These are phyloP conservation scores for Ganoderma meredithae DNA, from an alignment of 1,284 basidiomycete species.

Conservation along the genomic window DNA sequence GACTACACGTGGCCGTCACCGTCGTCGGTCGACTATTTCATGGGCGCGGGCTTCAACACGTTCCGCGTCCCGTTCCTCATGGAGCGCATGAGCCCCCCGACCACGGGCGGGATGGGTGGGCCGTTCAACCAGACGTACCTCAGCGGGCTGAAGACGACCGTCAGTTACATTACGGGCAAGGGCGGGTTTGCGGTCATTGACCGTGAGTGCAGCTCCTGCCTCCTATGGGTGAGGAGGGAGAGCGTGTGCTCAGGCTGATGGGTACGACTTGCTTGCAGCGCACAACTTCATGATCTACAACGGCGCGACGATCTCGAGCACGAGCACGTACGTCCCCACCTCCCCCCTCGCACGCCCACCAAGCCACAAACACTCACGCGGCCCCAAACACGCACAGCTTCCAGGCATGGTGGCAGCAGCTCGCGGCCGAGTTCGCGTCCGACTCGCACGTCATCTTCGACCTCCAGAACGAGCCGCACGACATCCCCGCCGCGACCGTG, in stretches of 20 bases:
- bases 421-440: slow-evolving; percentile 59
- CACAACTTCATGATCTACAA: slow-evolving; percentile 72
- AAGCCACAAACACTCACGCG: too few relatives aligned
- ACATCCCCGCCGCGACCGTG: slow-evolving; percentile 55
- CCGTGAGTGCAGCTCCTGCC: too few relatives aligned
- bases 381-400: slow-evolving; percentile 46
- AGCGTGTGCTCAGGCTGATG: too few relatives aligned
- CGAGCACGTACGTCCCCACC: slow-evolving; percentile 51
- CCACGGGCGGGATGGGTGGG: slow-evolving; percentile 58
- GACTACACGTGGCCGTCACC: slow-evolving; percentile 59
- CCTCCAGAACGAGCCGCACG: slow-evolving; percentile 70
- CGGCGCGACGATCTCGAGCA: slow-evolving; percentile 54
- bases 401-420: slow-evolving; percentile 61
- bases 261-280: slow-evolving; percentile 41
- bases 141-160: slow-evolving; percentile 56
- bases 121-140: slow-evolving; percentile 62
- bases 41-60: slow-evolving; percentile 63
- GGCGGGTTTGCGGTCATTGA: slow-evolving; percentile 64
- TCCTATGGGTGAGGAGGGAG: too few relatives aligned
- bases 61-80: slow-evolving; percentile 69
- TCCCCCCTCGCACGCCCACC: too few relatives aligned
- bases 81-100: slow-evolving; percentile 61
- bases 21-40: slow-evolving; percentile 59
- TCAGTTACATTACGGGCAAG: slow-evolving; percentile 67
- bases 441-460: slow-evolving; percentile 66